Conservation (phyloP, 371 early-diverging fungal species). For the Capniomyces stellatus region DNA sequence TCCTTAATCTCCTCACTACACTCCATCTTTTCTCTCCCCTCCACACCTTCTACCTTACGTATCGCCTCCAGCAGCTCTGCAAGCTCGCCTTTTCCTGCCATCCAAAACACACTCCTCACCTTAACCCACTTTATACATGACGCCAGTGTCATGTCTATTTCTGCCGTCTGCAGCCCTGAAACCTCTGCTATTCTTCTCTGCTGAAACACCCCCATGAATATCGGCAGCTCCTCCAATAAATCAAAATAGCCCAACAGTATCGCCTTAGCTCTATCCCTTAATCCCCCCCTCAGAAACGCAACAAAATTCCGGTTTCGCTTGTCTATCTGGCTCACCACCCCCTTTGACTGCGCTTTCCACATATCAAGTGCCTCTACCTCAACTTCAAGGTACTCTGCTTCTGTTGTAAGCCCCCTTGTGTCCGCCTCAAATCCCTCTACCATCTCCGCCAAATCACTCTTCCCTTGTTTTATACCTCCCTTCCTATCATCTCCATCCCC, state of each 20-base stretch:
- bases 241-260: neutral
- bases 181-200: neutral
- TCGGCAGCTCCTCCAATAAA: neutral
- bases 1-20: too few species aligned
- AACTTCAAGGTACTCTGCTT: neutral
- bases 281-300: neutral
- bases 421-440: too few species aligned
- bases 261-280: neutral
- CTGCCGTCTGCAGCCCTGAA: neutral
- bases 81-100: neutral
- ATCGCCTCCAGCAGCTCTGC: neutral
- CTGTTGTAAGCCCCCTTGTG: neutral
- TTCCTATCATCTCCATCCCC: too few species aligned
- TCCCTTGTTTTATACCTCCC: too few species aligned
- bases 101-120: neutral
- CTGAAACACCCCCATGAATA: neutral
- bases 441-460: too few species aligned
- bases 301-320: neutral
- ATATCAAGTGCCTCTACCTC: neutral
- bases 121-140: neutral
- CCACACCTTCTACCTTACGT: neutral
- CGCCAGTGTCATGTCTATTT: neutral
- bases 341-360: constrained; percentile 1
- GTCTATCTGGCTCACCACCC: too few species aligned
- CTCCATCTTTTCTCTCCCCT: neutral